Percentiles rank a stretch among this genome's conserved stretches.
phyloP scores from a whole-genome alignment of 495 filamentous ascomycete species.

The Podospora australis region DNA sequence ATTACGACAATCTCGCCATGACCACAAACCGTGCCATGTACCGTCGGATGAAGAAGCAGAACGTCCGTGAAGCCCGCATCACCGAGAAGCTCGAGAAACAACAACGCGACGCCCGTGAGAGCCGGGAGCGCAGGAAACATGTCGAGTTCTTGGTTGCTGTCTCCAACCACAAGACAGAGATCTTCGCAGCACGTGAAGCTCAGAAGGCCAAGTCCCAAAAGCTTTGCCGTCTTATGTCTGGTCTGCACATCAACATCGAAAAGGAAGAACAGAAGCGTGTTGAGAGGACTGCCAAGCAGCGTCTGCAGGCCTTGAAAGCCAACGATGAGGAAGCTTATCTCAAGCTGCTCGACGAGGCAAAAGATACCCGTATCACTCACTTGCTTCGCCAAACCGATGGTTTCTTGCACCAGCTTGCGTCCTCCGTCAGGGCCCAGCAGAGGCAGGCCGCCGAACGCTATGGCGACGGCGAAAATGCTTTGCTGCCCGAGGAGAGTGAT shows the following conservation, averaged over 20 bases:
- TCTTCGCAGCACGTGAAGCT: conserved; percentile 28
- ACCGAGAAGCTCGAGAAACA: conserved; percentile 99
- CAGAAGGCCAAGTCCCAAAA: conserved; percentile 64
- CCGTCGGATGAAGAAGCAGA: conserved; percentile 93
- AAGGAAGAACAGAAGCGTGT: conserved; percentile 98
- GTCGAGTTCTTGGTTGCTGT: conserved; percentile 72
- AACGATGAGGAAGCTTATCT: conserved; percentile 99
- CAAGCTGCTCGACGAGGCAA: conserved; percentile 93
- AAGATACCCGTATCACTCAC: conserved; percentile 98
- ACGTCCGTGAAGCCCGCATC: conserved; percentile 88
- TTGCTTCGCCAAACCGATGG: conserved; percentile 92
- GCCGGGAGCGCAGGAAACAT: conserved; percentile 93
- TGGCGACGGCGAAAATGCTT: conserved; percentile 53
- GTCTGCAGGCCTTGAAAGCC: conserved; percentile 96
- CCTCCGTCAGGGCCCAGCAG: conserved; percentile 88
- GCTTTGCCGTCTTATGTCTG: conserved; percentile 76
- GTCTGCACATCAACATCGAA: conserved; percentile 90
- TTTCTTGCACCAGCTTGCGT: conserved; percentile 90
- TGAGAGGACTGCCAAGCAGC: conserved; percentile 95
- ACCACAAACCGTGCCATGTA: conserved; percentile 85
- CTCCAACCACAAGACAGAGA: conserved; percentile 51
- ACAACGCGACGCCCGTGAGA: conserved; percentile 89
- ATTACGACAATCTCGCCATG: conserved; percentile 91
- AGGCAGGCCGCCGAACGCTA: conserved; percentile 73
- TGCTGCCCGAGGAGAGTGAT: conserved; percentile 54